A percentile compares a stretch with the other conserved stretches of the same genome.
Conservation (phyloP, 306 rosid genomes). For the Quercus gilva region DNA sequence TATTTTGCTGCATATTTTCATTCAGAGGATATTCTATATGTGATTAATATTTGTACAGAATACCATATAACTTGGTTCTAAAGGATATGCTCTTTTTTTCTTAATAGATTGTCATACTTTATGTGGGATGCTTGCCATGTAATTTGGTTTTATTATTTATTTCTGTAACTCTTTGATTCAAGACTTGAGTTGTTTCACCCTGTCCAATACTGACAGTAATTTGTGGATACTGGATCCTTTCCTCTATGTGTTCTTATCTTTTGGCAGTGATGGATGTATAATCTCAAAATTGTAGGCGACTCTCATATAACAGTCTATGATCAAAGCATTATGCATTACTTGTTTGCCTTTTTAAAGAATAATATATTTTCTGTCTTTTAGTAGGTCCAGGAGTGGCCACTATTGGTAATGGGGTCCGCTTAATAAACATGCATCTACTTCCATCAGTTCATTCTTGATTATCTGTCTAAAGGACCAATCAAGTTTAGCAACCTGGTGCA, state of each 20-base stretch:
- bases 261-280: not conserved
- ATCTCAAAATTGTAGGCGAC: not conserved
- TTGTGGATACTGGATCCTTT: not conserved
- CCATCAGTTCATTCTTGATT: not conserved
- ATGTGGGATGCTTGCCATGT: not conserved
- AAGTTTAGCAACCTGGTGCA: not conserved
- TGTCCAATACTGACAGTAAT: not conserved
- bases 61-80: not conserved
- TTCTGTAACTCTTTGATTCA: not conserved
- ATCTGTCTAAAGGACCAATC: not conserved
- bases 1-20: not conserved
- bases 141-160: not conserved
- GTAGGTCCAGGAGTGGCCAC: not conserved
- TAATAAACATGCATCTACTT: not conserved
- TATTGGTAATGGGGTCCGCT: not conserved
- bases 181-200: not conserved
- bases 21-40: not conserved
- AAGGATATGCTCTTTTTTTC: not conserved
- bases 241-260: not conserved
- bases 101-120: not conserved
- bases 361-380: not conserved
- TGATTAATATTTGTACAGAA: not conserved
- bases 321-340: not conserved
- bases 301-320: not conserved
- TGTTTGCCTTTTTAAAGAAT: not conserved